Conservation (phyloP, 192 early-diverging fungal species). For the Backusella tuberculispora region DNA sequence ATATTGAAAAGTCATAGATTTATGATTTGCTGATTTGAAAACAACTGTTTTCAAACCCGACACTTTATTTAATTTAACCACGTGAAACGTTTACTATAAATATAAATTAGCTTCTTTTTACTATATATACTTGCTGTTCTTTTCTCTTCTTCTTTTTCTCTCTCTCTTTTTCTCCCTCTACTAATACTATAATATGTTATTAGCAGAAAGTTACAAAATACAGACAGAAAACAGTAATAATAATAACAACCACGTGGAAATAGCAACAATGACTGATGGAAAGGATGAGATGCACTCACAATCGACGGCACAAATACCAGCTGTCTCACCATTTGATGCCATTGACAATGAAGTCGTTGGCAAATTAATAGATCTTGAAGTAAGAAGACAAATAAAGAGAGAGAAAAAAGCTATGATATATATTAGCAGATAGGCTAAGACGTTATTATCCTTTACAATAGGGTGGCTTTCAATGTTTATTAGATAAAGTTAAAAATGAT, state of each 20-base stretch:
- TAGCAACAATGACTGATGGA: not conserved
- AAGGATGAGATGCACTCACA: constrained; percentile 14
- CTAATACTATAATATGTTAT: not conserved
- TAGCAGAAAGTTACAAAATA: constrained; percentile 13
- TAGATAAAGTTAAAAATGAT: constrained; percentile 73
- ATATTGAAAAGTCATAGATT: too few relatives aligned
- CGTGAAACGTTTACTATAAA: constrained; percentile 13
- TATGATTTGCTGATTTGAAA: too few relatives aligned
- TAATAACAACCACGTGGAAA: not conserved
- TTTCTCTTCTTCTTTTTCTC: not conserved
- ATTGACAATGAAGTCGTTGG: constrained; percentile 12
- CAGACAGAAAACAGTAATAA: not conserved
- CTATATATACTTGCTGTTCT: constrained; percentile 4
- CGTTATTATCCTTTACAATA: not conserved
- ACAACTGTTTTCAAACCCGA: not conserved
- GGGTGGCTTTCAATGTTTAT: constrained; percentile 36
- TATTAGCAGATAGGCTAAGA: too few relatives aligned
- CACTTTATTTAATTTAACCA: not conserved
- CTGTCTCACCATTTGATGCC: not conserved
- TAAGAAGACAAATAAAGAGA: constrained; percentile 1
- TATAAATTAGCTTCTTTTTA: constrained; percentile 14
- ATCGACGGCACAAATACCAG: not conserved
- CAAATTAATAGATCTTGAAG: constrained; percentile 13
- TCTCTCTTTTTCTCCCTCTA: not conserved
- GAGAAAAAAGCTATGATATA: not conserved